phyloP scores from a whole-genome alignment of 2,329 filamentous ascomycete genomes.

The Paecilomyces dactylethromorphus region DNA sequence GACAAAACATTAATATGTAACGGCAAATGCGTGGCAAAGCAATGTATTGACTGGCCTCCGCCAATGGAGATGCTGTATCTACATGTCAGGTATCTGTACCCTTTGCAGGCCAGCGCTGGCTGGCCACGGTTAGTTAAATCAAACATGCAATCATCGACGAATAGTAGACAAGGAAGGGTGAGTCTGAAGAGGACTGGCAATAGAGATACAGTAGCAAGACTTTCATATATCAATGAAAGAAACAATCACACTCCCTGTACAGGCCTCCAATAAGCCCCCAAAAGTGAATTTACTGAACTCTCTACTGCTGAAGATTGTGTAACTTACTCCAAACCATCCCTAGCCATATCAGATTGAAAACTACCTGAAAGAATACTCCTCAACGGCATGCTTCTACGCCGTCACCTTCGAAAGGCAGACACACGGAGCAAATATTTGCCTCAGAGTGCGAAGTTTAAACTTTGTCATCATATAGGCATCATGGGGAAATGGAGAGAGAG shows the following conservation, averaged over 20 bases:
- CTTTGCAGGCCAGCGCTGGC: not conserved
- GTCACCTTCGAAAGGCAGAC: constrained; percentile 21
- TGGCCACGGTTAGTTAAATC: not conserved
- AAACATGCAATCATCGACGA: not conserved
- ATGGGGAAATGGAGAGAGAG: not conserved
- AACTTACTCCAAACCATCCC: constrained; percentile 1
- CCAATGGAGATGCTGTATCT: no score
- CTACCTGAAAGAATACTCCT: constrained; percentile 32
- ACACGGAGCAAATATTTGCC: constrained; percentile 22
- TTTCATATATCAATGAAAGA: no score
- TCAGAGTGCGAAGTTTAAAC: constrained; percentile 20
- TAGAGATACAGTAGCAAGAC: no score
- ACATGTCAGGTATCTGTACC: not conserved
- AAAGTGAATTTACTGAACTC: not conserved
- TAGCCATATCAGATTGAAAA: constrained; percentile 37
- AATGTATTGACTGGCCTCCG: no score
- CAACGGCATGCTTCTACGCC: constrained; percentile 29
- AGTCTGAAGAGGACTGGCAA: no score
- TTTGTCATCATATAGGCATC: constrained; percentile 21
- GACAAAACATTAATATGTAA: not conserved
- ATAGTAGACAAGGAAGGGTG: no score
- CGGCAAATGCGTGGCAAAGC: not conserved
- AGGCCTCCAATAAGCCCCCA: no score
- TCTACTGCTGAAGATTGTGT: not conserved
- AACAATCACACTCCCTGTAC: no score